These are phyloP conservation scores for Myxozyma neglecta DNA, from an alignment of 805 yeast genomes.

Conservation along the genomic window DNA sequence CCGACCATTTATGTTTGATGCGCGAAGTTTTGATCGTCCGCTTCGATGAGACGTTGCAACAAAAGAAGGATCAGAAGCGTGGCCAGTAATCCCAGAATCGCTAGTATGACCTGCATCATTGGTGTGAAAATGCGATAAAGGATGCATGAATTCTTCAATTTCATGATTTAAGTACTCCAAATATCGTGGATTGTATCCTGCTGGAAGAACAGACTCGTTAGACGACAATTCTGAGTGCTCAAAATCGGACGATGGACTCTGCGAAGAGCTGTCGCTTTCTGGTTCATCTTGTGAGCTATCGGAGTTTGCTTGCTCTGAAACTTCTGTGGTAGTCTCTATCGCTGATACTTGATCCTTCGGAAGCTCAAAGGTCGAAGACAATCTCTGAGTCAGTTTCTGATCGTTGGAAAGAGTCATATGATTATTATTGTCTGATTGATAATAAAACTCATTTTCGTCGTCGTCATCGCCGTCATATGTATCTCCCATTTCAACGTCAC, in stretches of 20 bases:
- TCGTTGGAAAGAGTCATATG: neutral
- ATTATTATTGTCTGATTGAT: neutral
- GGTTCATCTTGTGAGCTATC: neutral
- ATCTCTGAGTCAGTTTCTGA: neutral
- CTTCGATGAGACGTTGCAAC: neutral
- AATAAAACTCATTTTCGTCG: neutral
- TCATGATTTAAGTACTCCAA: conserved; percentile 19
- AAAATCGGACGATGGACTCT: neutral
- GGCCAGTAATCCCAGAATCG: neutral
- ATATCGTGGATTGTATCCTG: conserved; percentile 13
- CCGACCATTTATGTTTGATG: conserved; percentile 12
- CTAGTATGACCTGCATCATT: neutral
- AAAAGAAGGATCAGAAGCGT: neutral
- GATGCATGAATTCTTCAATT: conserved; percentile 22
- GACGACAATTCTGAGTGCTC: conserved; percentile 1
- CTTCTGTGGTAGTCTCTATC: neutral
- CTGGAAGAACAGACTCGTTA: neutral
- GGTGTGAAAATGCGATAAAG: neutral
- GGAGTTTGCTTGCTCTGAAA: neutral
- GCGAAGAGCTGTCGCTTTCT: neutral
- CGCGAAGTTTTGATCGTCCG: neutral
- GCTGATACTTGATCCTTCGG: no score
- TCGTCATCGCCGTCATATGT: neutral
- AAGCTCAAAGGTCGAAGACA: neutral
- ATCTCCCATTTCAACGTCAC: neutral